These are phyloP conservation scores for Lentinus tigrinus DNA, from an alignment of 768 basidiomycete species.

Conservation along the genomic window DNA sequence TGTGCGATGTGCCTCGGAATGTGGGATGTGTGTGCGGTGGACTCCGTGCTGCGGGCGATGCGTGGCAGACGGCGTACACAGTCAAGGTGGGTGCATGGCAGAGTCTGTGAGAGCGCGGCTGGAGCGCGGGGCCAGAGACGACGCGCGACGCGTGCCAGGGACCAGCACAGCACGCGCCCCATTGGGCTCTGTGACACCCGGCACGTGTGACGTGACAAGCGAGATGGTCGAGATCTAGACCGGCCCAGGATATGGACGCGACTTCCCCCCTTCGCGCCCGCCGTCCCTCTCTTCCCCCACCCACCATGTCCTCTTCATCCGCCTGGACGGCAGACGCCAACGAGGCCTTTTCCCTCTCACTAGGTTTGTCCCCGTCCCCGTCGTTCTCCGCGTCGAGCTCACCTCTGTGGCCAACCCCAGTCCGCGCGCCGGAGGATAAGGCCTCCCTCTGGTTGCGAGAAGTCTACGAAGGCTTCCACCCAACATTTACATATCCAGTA, in stretches of 20 bases:
- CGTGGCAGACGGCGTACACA: background rate
- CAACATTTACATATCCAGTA: constrained; percentile 93
- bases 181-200: constrained; percentile 4
- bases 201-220: constrained; percentile 16
- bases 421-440: constrained; percentile 68
- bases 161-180: background rate
- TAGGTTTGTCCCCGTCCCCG: constrained; percentile 49
- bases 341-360: constrained; percentile 69
- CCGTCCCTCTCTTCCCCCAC: constrained; percentile 9
- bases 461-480: constrained; percentile 69
- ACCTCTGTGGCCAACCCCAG: constrained; percentile 38
- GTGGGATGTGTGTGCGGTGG: background rate
- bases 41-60: too few species aligned
- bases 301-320: constrained; percentile 10
- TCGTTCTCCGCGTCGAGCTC: constrained; percentile 4
- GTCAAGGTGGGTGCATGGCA: background rate
- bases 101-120: background rate
- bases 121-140: background rate
- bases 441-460: constrained; percentile 55
- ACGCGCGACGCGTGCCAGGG: background rate
- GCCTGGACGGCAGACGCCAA: constrained; percentile 84
- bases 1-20: background rate
- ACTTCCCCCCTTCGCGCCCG: constrained; percentile 8
- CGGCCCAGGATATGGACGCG: constrained; percentile 16
- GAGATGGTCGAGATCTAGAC: constrained; percentile 17